phyloP scores from a whole-genome alignment of 305 asterid genomes.

The Plantago coronopus region DNA sequence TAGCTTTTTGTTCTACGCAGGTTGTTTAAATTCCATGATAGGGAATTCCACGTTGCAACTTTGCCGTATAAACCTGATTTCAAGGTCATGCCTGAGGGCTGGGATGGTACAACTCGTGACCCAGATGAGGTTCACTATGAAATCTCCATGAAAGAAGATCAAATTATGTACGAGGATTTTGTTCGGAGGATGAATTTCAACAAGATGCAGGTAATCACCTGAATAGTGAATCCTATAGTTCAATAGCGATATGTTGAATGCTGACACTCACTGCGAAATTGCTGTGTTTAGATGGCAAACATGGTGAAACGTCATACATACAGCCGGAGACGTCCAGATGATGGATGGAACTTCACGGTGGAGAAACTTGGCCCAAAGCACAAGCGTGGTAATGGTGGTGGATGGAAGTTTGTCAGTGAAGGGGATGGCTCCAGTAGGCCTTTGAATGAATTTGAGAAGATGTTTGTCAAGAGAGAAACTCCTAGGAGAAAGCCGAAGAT shows the following conservation, averaged over 20 bases:
- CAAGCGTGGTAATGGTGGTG: conserved; percentile 88
- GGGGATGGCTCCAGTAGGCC: conserved; percentile 89
- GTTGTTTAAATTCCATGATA: conserved; percentile 61
- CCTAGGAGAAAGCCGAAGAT: conserved; percentile 49
- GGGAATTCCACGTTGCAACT: conserved; percentile 91
- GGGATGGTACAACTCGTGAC: conserved; percentile 96
- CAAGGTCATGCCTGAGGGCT: conserved; percentile 97
- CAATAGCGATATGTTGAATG: background rate
- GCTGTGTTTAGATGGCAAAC: conserved; percentile 46
- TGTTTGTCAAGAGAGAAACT: conserved; percentile 86
- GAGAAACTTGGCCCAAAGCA: conserved; percentile 73
- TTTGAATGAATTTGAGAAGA: conserved; percentile 67
- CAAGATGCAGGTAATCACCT: conserved; percentile 68
- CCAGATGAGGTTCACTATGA: conserved; percentile 96
- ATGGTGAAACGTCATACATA: conserved; percentile 75
- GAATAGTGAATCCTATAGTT: too few species aligned
- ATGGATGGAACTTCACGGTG: conserved; percentile 83
- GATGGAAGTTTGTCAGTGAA: conserved; percentile 72
- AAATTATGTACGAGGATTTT: conserved; percentile 80
- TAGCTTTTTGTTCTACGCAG: conserved; percentile 42
- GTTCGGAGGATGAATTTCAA: conserved; percentile 75
- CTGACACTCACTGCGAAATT: background rate
- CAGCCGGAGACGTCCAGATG: conserved; percentile 81
- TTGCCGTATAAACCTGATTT: conserved; percentile 91
- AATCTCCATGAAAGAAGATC: conserved; percentile 89